These are phyloP conservation scores for Endothia cerciana DNA, from an alignment of 2,329 filamentous ascomycete species.

Conservation along the genomic window DNA sequence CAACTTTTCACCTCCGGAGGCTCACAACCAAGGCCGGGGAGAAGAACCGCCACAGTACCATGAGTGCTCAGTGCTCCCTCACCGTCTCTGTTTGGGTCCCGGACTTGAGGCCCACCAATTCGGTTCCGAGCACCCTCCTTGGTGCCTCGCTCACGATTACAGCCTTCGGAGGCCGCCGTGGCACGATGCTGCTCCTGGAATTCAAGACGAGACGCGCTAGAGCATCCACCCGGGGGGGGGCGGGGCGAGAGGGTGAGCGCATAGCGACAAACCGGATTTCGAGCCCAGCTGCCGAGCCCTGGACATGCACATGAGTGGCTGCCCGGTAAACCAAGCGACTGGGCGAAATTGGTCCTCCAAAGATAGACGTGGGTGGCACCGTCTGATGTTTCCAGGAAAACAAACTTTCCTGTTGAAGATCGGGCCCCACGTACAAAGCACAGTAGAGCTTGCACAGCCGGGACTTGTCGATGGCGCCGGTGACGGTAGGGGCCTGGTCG, in stretches of 20 bases:
- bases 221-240: neutral
- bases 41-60: neutral
- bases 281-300: neutral
- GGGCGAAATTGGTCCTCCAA: neutral
- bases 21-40: neutral
- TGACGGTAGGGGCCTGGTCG: neutral
- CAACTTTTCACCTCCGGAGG: neutral
- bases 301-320: neutral
- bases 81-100: neutral
- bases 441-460: neutral
- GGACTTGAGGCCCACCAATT: neutral
- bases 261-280: conserved; percentile 12
- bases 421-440: neutral
- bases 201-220: neutral
- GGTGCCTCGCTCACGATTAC: neutral
- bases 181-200: neutral
- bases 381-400: neutral
- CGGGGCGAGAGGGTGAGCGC: too few relatives aligned
- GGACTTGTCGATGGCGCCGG: neutral
- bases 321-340: neutral
- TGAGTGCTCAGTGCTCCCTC: neutral
- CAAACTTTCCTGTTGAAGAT: neutral
- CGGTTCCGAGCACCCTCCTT: neutral
- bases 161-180: neutral
- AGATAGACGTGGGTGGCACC: neutral